A percentile compares a stretch with the other conserved stretches of the same genome.
phyloP scores from a whole-genome alignment of 169 alveolate genomes.

The Cryptosporidium sp. region DNA sequence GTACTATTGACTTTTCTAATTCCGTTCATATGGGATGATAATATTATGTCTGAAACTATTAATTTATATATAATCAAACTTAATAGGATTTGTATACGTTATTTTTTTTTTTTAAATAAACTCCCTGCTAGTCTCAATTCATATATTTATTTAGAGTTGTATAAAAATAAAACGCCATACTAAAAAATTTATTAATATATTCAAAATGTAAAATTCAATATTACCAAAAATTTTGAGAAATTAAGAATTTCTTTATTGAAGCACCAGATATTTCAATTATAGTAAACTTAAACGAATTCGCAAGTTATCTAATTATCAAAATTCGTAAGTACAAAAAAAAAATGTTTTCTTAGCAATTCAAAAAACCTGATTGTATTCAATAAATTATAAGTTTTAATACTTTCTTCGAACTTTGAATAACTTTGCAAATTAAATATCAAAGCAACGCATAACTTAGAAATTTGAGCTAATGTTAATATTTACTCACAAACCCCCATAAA shows the following conservation, averaged over 20 bases:
- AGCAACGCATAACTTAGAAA: background rate
- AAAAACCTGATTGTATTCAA: background rate
- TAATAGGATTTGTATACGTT: background rate
- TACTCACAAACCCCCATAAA: background rate
- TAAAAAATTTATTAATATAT: too few relatives aligned
- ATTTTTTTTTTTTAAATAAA: too few relatives aligned
- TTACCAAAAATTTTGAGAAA: background rate
- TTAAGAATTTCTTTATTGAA: background rate
- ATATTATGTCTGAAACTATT: background rate
- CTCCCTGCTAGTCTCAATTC: background rate
- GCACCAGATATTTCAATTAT: background rate
- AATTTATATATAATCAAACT: background rate
- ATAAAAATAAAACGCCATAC: background rate
- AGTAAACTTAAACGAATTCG: background rate
- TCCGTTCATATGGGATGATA: constrained; percentile 14
- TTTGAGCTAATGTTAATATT: background rate
- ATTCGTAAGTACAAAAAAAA: background rate
- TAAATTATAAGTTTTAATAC: too few relatives aligned
- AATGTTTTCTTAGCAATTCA: too few relatives aligned
- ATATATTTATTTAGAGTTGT: background rate
- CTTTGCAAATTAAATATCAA: background rate
- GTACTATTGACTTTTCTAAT: constrained; percentile 1
- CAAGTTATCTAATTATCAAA: background rate
- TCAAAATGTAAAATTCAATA: background rate
- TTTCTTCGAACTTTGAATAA: background rate